A percentile compares a stretch with the other conserved stretches of the same genome.
These are phyloP conservation scores for Colletotrichum sansevieriae DNA, from an alignment of 2,329 filamentous ascomycete genomes.

Conservation along the genomic window DNA sequence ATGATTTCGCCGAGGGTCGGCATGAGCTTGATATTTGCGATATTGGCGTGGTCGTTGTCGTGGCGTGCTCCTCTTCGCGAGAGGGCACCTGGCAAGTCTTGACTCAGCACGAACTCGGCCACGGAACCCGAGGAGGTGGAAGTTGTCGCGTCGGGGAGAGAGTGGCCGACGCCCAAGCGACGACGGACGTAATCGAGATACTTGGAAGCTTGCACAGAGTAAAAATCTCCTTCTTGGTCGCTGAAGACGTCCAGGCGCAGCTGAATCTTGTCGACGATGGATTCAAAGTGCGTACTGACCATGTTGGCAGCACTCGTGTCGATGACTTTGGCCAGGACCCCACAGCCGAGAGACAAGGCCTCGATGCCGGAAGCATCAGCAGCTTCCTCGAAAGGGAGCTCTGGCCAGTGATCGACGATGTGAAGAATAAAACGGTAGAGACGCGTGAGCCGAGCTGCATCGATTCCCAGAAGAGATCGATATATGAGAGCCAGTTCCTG, in stretches of 20 bases:
- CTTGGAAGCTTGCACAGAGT: conserved; percentile 48
- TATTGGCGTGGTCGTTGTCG: conserved; percentile 63
- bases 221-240: conserved; percentile 44
- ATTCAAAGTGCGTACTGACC: conserved; percentile 47
- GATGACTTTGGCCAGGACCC: conserved; percentile 51
- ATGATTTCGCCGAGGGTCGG: conserved; percentile 63
- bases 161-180: conserved; percentile 49
- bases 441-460: conserved; percentile 48
- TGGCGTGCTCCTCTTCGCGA: conserved; percentile 55
- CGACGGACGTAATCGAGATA: conserved; percentile 50
- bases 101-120: conserved; percentile 48
- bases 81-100: conserved; percentile 51
- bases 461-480: conserved; percentile 52
- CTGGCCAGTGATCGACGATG: conserved; percentile 43
- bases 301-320: conserved; percentile 54
- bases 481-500: conserved; percentile 52
- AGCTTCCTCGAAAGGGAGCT: conserved; percentile 14
- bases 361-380: conserved; percentile 41
- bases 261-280: conserved; percentile 39
- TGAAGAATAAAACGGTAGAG: conserved; percentile 50
- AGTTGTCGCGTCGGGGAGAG: conserved; percentile 39
- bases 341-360: conserved; percentile 48
- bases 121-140: conserved; percentile 11
- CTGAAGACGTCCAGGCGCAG: conserved; percentile 18
- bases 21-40: conserved; percentile 61